Evolutionary conservation across 2,329 filamentous ascomycete genomes (phyloP).

Genomic region (Thielaviopsis euricoi): DNA sequence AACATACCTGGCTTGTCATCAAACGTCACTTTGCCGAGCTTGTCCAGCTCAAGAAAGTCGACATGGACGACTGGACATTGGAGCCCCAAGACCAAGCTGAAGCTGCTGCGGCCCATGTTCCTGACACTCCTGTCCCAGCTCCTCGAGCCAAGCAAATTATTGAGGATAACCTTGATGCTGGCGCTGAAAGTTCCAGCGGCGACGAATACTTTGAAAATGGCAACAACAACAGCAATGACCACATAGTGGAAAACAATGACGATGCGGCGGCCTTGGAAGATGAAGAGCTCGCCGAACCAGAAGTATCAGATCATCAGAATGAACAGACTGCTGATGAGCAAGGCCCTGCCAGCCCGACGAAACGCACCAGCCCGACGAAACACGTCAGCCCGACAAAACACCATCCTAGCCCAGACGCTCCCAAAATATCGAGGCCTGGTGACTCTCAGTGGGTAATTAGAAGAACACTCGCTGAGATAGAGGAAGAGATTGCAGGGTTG

Average conservation of each 20-base stretch:
- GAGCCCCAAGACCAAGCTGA: neutral
- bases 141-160: neutral
- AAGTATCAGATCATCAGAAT: neutral
- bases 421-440: neutral
- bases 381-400: too few species aligned
- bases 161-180: neutral
- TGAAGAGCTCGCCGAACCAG: neutral
- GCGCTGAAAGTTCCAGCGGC: neutral
- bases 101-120: neutral
- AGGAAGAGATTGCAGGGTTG: neutral
- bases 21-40: conserved; percentile 7
- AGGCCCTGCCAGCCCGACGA: neutral
- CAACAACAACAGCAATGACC: neutral
- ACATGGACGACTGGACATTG: conserved; percentile 9
- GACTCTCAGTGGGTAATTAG: neutral
- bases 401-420: neutral
- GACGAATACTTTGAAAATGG: neutral
- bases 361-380: too few species aligned
- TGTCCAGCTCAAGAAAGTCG: conserved; percentile 4
- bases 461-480: neutral
- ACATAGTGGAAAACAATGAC: neutral
- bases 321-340: neutral
- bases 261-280: neutral
- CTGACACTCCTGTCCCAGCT: neutral
- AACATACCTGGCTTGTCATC: conserved; percentile 5